Evolutionary conservation across 352 stramenopile species (phyloP), one percentile per base, ranked within the genome.

Genomic region (Phytophthora nicotianae): DNA sequence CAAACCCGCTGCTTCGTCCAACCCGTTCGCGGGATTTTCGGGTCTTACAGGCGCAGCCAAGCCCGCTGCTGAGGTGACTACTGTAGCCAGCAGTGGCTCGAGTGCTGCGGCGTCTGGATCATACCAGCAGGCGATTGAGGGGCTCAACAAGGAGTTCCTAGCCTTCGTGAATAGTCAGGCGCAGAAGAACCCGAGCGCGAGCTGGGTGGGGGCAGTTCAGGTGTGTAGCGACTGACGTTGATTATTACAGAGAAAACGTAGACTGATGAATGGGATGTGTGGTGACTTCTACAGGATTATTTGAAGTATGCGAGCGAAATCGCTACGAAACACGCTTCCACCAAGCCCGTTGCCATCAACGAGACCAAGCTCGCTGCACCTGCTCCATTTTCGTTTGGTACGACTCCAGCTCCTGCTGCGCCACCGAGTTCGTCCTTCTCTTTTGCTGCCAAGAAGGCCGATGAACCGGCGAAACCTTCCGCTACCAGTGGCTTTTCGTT

Each of bases 121-220:
- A 47, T 92, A 91, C 58, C 77, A 90, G 38, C 72, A 91, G 47
- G 85, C 81, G n/a, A 94, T 94, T 26, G 81, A 91, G 55, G 64
- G 72, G 43, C 77, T 96, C 2, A 96, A 96, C 65, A 89, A 90
- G 58, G 82, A 79, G 42, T 96, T 96, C 42, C 57, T 93, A 50
- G 67, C 68, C 13, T 94, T 94, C 59, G 85, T 88, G 10, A 86
- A 70, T 33, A 66, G 72, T 40, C 83, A 95, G 53, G 65, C 75
- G 13, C 75, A 82, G 47, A 80, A 85, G 56, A 90, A 91, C 56
- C 82, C 83, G 33, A 84, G 74, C 50, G 72, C 68, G 13, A 86
- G 79, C 62, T 96, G 88, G 87, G 75, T 74, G 27, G 68, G 58
- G 0, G 80, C 81, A 17, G 73, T 86, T 26, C 69, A 92, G 75